phyloP scores from a whole-genome alignment of 495 filamentous ascomycete genomes.

The Annulohypoxylon stygium region DNA sequence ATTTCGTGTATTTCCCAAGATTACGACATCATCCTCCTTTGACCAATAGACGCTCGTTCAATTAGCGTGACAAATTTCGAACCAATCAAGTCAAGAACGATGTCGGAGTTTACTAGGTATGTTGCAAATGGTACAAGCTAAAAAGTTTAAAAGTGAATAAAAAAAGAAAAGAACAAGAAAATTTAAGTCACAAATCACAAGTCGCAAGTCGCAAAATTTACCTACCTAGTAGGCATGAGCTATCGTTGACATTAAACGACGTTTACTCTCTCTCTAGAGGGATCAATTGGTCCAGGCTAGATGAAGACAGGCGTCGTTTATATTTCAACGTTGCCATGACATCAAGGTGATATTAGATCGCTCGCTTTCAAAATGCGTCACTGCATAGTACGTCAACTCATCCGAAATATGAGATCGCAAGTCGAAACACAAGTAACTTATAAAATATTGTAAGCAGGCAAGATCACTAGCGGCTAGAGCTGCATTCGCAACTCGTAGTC shows the following conservation, averaged over 20 bases:
- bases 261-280: neutral
- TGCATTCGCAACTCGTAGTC: conserved; percentile 13
- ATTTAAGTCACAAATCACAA: neutral
- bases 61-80: neutral
- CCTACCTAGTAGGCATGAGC: neutral
- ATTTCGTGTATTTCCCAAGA: too few relatives aligned
- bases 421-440: conserved; percentile 2
- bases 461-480: conserved; percentile 1
- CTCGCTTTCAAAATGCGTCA: conserved; percentile 10
- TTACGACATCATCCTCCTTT: neutral
- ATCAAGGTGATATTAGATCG: neutral
- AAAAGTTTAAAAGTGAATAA: neutral
- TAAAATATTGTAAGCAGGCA: neutral
- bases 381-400: conserved; percentile 17
- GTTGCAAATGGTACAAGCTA: neutral
- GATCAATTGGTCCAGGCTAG: conserved; percentile 4
- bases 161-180: neutral
- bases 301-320: neutral
- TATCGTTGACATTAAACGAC: neutral
- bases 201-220: too few relatives aligned
- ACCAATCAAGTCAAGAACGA: conserved; percentile 8
- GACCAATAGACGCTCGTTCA: conserved; percentile 15
- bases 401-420: neutral
- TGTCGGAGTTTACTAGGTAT: conserved; percentile 11
- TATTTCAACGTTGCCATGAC: conserved; percentile 4